phyloP scores from a whole-genome alignment of 2,329 filamentous ascomycete species.

The Scleromitrula shiraiana region DNA sequence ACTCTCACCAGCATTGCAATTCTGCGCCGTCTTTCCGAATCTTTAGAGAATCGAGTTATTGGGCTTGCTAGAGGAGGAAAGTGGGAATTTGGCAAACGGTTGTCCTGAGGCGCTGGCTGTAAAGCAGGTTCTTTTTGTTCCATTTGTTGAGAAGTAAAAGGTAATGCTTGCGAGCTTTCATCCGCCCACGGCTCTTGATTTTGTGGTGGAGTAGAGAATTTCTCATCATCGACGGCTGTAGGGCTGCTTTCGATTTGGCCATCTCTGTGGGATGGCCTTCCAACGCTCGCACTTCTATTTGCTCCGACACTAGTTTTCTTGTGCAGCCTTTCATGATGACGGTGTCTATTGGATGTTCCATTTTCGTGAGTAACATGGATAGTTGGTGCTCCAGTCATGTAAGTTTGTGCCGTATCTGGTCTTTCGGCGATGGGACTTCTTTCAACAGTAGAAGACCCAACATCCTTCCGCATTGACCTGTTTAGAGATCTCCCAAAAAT shows the following conservation, averaged over 20 bases:
- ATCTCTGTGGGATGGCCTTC: constrained; percentile 35
- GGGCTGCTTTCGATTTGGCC: constrained; percentile 28
- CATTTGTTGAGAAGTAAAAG: constrained; percentile 23
- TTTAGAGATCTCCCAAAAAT: constrained; percentile 59
- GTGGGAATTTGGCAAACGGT: constrained; percentile 12
- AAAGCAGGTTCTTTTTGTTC: constrained; percentile 20
- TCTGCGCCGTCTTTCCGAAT: constrained; percentile 43
- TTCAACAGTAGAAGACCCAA: constrained; percentile 30
- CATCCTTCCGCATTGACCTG: constrained; percentile 36
- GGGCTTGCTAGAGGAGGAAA: constrained; percentile 21
- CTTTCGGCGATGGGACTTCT: constrained; percentile 28
- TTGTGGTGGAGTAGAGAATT: constrained; percentile 41
- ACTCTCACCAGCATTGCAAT: constrained; percentile 60
- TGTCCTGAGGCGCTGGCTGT: constrained; percentile 17
- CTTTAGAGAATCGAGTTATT: constrained; percentile 41
- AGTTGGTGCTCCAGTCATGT: constrained; percentile 42
- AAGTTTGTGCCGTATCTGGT: constrained; percentile 25
- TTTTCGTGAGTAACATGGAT: constrained; percentile 71
- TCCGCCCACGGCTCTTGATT: constrained; percentile 27
- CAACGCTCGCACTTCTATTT: constrained; percentile 42
- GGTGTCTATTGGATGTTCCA: constrained; percentile 33
- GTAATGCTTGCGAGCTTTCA: constrained; percentile 13
- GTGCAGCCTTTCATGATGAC: constrained; percentile 30
- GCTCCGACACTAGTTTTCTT: constrained; percentile 35
- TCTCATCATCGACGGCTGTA: constrained; percentile 44